Conservation (phyloP, 805 yeast species). For the Saccharomycopsis sp. region DNA sequence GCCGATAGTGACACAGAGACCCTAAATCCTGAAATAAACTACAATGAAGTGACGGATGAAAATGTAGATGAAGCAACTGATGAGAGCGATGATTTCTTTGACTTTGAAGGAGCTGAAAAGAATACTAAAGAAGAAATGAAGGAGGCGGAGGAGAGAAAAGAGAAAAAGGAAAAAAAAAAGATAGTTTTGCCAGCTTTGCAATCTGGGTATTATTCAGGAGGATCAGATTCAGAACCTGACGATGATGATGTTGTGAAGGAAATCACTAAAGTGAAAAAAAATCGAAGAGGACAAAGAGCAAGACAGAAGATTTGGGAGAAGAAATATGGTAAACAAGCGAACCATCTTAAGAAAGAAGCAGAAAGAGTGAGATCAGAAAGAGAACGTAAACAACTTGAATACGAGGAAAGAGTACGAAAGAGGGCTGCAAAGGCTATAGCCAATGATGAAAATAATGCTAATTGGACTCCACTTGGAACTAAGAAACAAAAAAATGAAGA, state of each 20-base stretch:
- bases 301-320: conserved; percentile 94
- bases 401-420: conserved; percentile 64
- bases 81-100: conserved; percentile 39
- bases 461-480: conserved; percentile 34
- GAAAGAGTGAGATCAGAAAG: conserved; percentile 48
- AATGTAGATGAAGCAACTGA: conserved; percentile 25
- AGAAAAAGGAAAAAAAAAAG: conserved; percentile 28
- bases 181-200: conserved; percentile 60
- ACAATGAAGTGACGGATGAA: conserved; percentile 52
- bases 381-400: conserved; percentile 54
- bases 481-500: conserved; percentile 6
- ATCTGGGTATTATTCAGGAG: conserved; percentile 81
- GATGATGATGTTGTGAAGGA: conserved; percentile 45
- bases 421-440: conserved; percentile 47
- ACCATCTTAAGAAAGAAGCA: conserved; percentile 67
- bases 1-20: conserved; percentile 28
- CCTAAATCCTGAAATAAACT: conserved; percentile 32
- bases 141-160: conserved; percentile 24
- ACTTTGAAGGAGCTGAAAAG: conserved; percentile 19
- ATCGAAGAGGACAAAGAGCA: conserved; percentile 95
- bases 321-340: conserved; percentile 80
- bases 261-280: conserved; percentile 53
- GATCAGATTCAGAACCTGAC: conserved; percentile 52
- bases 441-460: conserved; percentile 29
- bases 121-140: conserved; percentile 16